A percentile compares a stretch with the other conserved stretches of the same genome.
phyloP scores from a whole-genome alignment of 371 early-diverging fungal genomes.

The Mucor plumbeus region DNA sequence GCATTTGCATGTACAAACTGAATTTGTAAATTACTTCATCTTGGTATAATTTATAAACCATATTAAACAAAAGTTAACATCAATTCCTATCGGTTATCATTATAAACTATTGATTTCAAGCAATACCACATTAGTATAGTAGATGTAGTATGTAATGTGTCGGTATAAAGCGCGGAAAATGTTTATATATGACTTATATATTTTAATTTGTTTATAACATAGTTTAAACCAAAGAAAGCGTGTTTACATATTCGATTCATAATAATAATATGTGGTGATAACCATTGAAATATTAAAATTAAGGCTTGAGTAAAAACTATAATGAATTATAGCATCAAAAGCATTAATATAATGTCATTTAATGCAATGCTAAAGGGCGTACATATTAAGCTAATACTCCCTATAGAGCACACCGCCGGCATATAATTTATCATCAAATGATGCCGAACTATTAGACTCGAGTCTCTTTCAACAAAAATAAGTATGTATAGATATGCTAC shows the following conservation, averaged over 20 bases:
- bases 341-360: not conserved
- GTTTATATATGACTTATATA: not conserved
- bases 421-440: not conserved
- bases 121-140: not conserved
- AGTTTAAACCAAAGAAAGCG: too few relatives aligned
- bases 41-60: not conserved
- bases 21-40: too few relatives aligned
- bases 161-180: not conserved
- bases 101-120: not conserved
- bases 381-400: not conserved
- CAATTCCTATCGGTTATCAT: not conserved
- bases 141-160: not conserved
- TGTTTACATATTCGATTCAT: too few relatives aligned
- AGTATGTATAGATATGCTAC: too few relatives aligned
- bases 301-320: too few relatives aligned
- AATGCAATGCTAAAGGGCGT: not conserved
- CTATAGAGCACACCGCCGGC: not conserved
- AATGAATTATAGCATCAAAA: too few relatives aligned
- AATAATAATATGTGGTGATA: not conserved
- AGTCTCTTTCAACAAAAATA: not conserved
- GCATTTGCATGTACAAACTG: too few relatives aligned
- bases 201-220: too few relatives aligned
- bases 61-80: not conserved
- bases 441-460: not conserved
- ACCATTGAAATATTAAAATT: not conserved